Base-by-base conservation (phyloP, 495 filamentous ascomycete genomes). In the Penicillium waksmanii region DNA sequence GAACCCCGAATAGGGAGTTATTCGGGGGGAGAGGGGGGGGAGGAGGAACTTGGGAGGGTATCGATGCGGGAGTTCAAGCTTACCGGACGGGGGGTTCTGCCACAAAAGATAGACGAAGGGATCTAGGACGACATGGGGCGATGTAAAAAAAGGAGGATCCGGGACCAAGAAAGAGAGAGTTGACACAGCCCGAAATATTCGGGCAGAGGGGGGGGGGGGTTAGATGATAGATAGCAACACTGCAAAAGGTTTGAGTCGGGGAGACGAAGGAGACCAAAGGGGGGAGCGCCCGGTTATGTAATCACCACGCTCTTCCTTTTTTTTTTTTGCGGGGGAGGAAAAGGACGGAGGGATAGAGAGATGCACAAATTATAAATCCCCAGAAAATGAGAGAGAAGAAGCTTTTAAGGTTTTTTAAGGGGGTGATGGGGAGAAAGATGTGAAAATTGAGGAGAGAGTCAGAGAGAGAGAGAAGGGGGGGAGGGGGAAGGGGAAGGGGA, bases 121-220 rank as follows among this genome's bases (percentile, higher is more conserved):
- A 63, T 58, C 68, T 80, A 79, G 56, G 72, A 71, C 73, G 74
- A 78, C 78, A 76, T 78, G 71, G 71, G 69, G 73, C 53, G 71
- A 68, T 66, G 51, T 12, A 55, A 61, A 56, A 56, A 48, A 10
- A 27, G 53, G 51, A 44, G 34, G 47, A 43, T 59, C 49, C 15
- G 51, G 54, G 33, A 61, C 54, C 47, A 65, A 27, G 47, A 31
- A 48, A 47, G 44, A 18, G n/a, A 19, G 17, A 50, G 44, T 33
- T 40, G 48, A 49, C 42, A 52, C 18, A 33, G 56, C 64, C 63
- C 61, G 56, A 62, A 35, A 56, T 51, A 60, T 56, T 62, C 66
- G 62, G 61, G 60, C 53, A 48, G 48, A 60, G 59, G 56, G 57
- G 55, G 55, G 53, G 57, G 57, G 55, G 55, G 53, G 57, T 56